Conservation (phyloP, 2,329 filamentous ascomycete genomes). For the Pseudocercospora cruenta region DNA sequence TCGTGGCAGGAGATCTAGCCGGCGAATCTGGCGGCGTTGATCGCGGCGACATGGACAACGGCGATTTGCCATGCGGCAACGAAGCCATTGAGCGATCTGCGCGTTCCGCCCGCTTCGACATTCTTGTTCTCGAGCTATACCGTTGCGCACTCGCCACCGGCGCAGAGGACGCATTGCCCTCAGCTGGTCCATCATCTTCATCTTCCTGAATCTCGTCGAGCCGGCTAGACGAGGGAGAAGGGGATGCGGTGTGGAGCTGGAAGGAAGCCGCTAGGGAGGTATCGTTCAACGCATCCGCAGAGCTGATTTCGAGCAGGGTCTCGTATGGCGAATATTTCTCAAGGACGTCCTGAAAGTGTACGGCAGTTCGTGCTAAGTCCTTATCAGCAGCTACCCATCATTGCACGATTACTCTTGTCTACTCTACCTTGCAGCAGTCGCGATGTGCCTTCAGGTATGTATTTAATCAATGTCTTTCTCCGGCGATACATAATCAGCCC, state of each 20-base stretch:
- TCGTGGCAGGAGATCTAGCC: constrained; percentile 3
- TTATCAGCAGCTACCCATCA: constrained; percentile 4
- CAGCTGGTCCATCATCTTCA: constrained; percentile 59
- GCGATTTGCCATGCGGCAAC: constrained; percentile 4
- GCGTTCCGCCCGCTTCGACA: constrained; percentile 26
- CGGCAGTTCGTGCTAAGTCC: constrained; percentile 73
- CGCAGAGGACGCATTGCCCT: constrained; percentile 16
- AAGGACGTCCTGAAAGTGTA: constrained; percentile 65
- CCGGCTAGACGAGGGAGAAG: constrained; percentile 80
- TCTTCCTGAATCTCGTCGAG: constrained; percentile 94
- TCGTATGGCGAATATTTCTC: constrained; percentile 82
- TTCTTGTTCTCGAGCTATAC: constrained; percentile 32
- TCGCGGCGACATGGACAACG: constrained; percentile 17
- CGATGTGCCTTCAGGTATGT: constrained; percentile 87
- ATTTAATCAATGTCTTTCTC: constrained; percentile 89
- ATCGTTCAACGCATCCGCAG: constrained; percentile 80
- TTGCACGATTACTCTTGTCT: neutral
- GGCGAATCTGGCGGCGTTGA: constrained; percentile 37
- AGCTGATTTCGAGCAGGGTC: constrained; percentile 75
- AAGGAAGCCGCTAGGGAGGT: constrained; percentile 85
- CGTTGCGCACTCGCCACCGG: constrained; percentile 29
- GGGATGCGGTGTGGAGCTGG: constrained; percentile 83
- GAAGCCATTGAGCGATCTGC: constrained; percentile 26
- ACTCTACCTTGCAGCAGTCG: constrained; percentile 84
- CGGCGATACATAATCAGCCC: constrained; percentile 88